These are phyloP conservation scores for Trametes sanguinea DNA, from an alignment of 768 basidiomycete species.

Conservation along the genomic window DNA sequence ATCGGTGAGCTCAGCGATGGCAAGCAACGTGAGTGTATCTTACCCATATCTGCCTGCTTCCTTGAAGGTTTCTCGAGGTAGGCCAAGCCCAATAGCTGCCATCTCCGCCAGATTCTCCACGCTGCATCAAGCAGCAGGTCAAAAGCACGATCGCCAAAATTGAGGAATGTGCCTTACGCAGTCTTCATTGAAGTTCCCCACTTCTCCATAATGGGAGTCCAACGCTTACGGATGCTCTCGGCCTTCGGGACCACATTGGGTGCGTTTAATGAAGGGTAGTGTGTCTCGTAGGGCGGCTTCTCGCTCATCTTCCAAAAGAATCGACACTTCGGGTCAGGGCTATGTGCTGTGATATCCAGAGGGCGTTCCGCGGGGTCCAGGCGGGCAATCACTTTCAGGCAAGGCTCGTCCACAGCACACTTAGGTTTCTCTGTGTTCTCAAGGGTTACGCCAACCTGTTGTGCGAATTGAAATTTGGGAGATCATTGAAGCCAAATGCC, in stretches of 20 bases:
- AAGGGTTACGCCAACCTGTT: conserved; percentile 81
- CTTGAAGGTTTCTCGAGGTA: conserved; percentile 68
- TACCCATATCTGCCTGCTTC: conserved; percentile 86
- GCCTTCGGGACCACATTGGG: conserved; percentile 81
- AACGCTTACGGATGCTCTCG: conserved; percentile 54
- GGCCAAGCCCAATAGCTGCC: conserved; percentile 80
- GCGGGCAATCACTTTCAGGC: conserved; percentile 73
- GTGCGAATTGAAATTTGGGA: too few relatives aligned
- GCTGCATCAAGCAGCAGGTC: conserved; percentile 40
- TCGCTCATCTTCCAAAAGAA: conserved; percentile 89
- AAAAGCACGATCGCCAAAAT: conserved; percentile 5
- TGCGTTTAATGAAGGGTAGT: conserved; percentile 76
- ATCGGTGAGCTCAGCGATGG: not conserved
- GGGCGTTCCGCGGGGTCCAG: conserved; percentile 82
- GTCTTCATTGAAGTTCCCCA: conserved; percentile 90
- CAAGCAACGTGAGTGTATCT: conserved; percentile 26
- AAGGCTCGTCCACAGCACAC: conserved; percentile 82
- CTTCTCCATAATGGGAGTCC: conserved; percentile 74
- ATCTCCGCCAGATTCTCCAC: conserved; percentile 88
- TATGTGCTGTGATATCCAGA: conserved; percentile 76
- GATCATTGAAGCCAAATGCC: not conserved
- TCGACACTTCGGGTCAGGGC: conserved; percentile 92
- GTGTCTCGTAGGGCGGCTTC: conserved; percentile 73
- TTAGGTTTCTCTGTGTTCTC: conserved; percentile 94
- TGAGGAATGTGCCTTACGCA: conserved; percentile 54